phyloP scores from a whole-genome alignment of 2,329 filamentous ascomycete species.

The Chrysoporthe austroafricana region DNA sequence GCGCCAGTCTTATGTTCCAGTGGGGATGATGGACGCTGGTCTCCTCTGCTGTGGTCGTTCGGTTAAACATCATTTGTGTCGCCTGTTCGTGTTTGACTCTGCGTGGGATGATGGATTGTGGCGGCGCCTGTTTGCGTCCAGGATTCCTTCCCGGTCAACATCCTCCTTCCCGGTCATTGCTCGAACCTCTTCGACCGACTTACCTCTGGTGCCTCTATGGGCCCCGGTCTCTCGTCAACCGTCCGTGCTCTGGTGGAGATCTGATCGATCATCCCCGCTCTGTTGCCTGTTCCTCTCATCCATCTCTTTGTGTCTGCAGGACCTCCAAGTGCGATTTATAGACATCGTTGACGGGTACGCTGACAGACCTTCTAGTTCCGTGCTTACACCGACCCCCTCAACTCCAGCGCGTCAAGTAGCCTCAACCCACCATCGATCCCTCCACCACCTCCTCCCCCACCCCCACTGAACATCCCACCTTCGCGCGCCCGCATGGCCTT shows the following conservation, averaged over 20 bases:
- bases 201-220: background rate
- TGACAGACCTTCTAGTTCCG: constrained; percentile 53
- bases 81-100: constrained; percentile 10
- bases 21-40: constrained; percentile 8
- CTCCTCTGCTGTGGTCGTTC: background rate
- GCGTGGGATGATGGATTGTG: constrained; percentile 18
- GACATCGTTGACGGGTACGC: background rate
- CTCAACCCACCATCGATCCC: constrained; percentile 62
- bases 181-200: background rate
- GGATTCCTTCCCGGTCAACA: background rate
- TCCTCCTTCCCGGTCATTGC: constrained; percentile 12
- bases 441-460: constrained; percentile 68
- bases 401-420: constrained; percentile 39
- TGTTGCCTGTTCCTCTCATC: background rate
- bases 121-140: constrained; percentile 16
- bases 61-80: constrained; percentile 3
- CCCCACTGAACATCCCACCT: constrained; percentile 82
- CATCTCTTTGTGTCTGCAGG: constrained; percentile 14
- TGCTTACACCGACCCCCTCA: constrained; percentile 60
- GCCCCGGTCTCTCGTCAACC: background rate
- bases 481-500: constrained; percentile 86
- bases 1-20: background rate
- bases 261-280: background rate
- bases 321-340: background rate
- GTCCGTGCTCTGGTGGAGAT: constrained; percentile 12